These are phyloP conservation scores for Pseudocercospora musae DNA, from an alignment of 2,329 filamentous ascomycete genomes.

Conservation along the genomic window DNA sequence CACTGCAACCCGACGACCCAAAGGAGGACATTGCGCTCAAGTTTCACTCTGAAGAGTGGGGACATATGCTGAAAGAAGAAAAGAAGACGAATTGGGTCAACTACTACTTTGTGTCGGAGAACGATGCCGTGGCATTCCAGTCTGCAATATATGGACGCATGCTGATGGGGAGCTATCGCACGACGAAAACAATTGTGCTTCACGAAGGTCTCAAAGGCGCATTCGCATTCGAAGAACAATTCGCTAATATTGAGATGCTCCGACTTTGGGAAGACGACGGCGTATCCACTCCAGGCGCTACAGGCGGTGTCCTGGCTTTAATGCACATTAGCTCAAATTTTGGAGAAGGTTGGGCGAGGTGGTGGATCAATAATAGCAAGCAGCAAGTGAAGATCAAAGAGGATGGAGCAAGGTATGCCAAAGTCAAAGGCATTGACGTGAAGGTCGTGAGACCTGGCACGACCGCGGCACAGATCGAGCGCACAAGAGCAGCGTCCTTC, in stretches of 20 bases:
- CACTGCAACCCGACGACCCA: constrained; percentile 32
- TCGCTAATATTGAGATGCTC: constrained; percentile 48
- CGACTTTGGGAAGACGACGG: constrained; percentile 47
- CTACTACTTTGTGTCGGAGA: constrained; percentile 38
- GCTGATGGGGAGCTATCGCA: constrained; percentile 43
- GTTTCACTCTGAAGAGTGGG: constrained; percentile 41
- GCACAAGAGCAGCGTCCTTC: constrained; percentile 10
- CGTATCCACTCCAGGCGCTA: constrained; percentile 31
- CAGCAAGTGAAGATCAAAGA: constrained; percentile 42
- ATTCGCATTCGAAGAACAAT: constrained; percentile 47
- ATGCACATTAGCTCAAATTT: constrained; percentile 46
- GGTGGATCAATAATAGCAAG: constrained; percentile 43
- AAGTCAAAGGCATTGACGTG: constrained; percentile 43
- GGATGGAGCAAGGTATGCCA: constrained; percentile 39
- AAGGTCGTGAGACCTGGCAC: constrained; percentile 33
- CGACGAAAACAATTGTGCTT: constrained; percentile 44
- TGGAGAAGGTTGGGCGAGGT: constrained; percentile 42
- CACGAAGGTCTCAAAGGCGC: constrained; percentile 43
- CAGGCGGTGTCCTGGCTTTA: constrained; percentile 42
- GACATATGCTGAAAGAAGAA: constrained; percentile 33
- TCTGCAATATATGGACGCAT: constrained; percentile 46
- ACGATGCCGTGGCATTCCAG: constrained; percentile 42
- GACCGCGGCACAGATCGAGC: constrained; percentile 7
- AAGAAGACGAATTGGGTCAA: constrained; percentile 46
- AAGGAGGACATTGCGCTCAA: constrained; percentile 37